Evolutionary conservation across 805 yeast species (phyloP), one percentile per base, ranked within the genome.

Genomic region (Pichia gijzeniarum): DNA sequence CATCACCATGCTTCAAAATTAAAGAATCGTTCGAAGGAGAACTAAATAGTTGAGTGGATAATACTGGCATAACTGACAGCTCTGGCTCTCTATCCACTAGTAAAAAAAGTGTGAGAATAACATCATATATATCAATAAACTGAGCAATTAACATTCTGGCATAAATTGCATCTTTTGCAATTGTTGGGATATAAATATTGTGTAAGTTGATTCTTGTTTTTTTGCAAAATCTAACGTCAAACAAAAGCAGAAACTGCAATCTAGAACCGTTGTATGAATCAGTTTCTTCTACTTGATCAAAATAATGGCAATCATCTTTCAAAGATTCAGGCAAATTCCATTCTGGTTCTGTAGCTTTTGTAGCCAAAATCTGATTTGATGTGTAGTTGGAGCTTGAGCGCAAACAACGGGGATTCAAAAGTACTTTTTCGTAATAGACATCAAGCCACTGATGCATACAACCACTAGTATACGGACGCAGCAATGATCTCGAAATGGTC

Each of bases 81-180:
- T 89, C 96, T 0, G 96, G 95, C 57, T 93, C 98, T 48, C 96
- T 73, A 57, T 93, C 99, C 51, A 79, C 68, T 0, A 74, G 65
- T 39, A 85, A 70, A 53, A 81, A 85, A 68, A 83, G 69, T 50
- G 86, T 86, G 1, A 85, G 79, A 14, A 86, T 64, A 8, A 76
- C 72, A 0, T 95, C 90, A 60, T 91, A 91, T 0, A 88, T 69
- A 53, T 88, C 95, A 36, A 88, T 84, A 57, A 88, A 89, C 54
- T 88, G 91, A 34, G 76, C 74, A n/a, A 84, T 80, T 35, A 85
- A 66, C n/a, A 81, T 59, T 27, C 72, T 61, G 56, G 80, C 81
- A 58, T 71, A 81, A 13, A 62, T 65, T 41, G 72, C 61, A 55
- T 80, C 80, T 13, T 86, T 76, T 16, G 86, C 78, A 48, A 87